phyloP scores from a whole-genome alignment of 2,329 filamentous ascomycete genomes.

The Exophiala aquamarina region DNA sequence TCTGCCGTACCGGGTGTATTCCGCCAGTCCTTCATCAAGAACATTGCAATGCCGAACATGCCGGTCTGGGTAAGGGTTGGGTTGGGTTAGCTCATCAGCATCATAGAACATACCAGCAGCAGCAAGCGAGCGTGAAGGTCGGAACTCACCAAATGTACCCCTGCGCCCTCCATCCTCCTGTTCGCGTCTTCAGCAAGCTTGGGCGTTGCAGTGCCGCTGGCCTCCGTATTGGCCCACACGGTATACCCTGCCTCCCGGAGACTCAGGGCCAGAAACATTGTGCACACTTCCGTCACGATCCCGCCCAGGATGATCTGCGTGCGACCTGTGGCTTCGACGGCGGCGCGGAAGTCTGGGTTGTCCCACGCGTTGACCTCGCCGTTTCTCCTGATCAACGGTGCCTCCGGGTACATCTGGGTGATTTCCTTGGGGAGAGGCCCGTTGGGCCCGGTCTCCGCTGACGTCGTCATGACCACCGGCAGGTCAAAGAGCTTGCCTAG shows the following conservation, averaged over 20 bases:
- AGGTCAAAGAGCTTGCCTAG: conserved; percentile 66
- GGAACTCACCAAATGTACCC: conserved; percentile 50
- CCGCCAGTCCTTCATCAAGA: conserved; percentile 72
- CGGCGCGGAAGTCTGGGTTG: conserved; percentile 65
- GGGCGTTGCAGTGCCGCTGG: conserved; percentile 63
- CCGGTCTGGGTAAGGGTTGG: conserved; percentile 25
- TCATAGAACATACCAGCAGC: no score
- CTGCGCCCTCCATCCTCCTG: conserved; percentile 17
- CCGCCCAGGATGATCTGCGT: conserved; percentile 70
- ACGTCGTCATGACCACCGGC: conserved; percentile 70
- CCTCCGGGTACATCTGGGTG: conserved; percentile 63
- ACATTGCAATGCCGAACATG: conserved; percentile 64
- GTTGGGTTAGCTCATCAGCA: background rate
- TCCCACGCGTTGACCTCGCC: conserved; percentile 80
- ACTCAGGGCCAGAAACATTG: conserved; percentile 70
- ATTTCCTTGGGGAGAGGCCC: conserved; percentile 71
- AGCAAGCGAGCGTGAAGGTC: background rate
- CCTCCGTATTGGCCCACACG: conserved; percentile 73
- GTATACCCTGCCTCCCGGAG: conserved; percentile 69
- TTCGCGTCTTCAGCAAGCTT: conserved; percentile 54
- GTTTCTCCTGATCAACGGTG: conserved; percentile 65
- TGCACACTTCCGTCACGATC: conserved; percentile 71
- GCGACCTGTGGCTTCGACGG: conserved; percentile 64
- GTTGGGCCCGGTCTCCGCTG: conserved; percentile 68
- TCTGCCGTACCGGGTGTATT: conserved; percentile 53